phyloP scores from a whole-genome alignment of 176 grass and related monocot genomes.

The Lolium perenne region DNA sequence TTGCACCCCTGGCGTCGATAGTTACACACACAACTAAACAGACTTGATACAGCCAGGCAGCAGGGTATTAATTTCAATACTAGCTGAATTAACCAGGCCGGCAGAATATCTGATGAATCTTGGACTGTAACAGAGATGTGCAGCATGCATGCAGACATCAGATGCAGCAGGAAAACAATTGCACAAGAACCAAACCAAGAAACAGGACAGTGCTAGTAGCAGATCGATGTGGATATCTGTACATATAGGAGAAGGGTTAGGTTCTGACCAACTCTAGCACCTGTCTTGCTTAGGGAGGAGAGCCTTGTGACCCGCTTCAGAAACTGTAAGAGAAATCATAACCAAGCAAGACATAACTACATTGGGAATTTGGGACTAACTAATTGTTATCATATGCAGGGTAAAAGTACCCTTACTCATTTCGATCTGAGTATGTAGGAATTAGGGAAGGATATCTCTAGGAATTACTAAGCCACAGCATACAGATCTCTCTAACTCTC shows the following conservation, averaged over 20 bases:
- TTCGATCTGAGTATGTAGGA: slow-evolving; percentile 32
- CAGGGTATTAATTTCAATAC: neutral
- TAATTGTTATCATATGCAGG: slow-evolving; percentile 45
- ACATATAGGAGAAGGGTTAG: slow-evolving; percentile 34
- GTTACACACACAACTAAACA: neutral
- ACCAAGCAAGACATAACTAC: slow-evolving; percentile 10
- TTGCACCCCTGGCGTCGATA: neutral
- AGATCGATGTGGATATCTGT: slow-evolving; percentile 29
- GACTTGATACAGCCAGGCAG: neutral
- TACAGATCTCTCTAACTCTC: neutral
- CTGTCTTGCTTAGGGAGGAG: slow-evolving; percentile 43
- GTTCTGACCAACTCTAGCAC: slow-evolving; percentile 39
- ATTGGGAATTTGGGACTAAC: neutral
- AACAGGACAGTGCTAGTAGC: slow-evolving; percentile 11
- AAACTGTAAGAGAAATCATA: slow-evolving; percentile 17
- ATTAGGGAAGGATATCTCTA: neutral
- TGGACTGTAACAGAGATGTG: slow-evolving; percentile 40
- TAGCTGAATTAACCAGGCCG: neutral
- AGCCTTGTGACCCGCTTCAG: slow-evolving; percentile 39
- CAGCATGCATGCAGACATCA: slow-evolving; percentile 45
- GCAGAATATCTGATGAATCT: slow-evolving; percentile 33
- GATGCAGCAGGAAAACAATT: slow-evolving; percentile 42
- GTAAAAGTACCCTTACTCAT: slow-evolving; percentile 1
- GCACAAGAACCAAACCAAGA: slow-evolving; percentile 53
- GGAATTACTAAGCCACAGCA: neutral